Evolutionary conservation across 2,329 filamentous ascomycete genomes (phyloP).

Genomic region (Coniochaeta sp.): DNA sequence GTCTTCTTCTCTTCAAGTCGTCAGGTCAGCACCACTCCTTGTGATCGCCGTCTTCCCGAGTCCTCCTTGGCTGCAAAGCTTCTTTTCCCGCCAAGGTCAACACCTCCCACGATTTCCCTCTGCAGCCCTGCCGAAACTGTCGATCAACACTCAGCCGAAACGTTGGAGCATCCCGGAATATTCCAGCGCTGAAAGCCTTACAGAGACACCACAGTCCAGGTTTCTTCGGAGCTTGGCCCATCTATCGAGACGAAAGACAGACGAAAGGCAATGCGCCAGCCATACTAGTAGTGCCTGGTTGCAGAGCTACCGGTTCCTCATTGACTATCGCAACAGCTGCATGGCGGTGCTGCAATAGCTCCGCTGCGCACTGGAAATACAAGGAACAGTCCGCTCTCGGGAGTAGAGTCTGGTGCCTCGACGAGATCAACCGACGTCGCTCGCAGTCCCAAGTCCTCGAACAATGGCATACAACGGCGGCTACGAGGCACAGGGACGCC

Average conservation of each 20-base stretch:
- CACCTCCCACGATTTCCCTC: background rate
- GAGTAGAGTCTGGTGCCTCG: background rate
- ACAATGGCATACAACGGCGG: slow-evolving; percentile 45
- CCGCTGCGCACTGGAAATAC: background rate
- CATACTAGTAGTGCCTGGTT: slow-evolving; percentile 1
- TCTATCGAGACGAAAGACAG: background rate
- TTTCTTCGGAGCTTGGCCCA: slow-evolving; percentile 1
- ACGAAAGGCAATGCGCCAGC: slow-evolving; percentile 6
- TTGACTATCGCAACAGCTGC: background rate
- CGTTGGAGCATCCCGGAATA: slow-evolving; percentile 7
- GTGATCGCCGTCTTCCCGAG: background rate
- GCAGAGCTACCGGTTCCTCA: background rate
- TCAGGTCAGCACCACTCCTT: background rate
- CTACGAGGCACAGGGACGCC: slow-evolving; percentile 36
- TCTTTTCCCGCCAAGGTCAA: no score
- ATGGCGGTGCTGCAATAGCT: background rate
- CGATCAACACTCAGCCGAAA: slow-evolving; percentile 31
- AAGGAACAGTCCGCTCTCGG: background rate
- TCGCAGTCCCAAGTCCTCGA: background rate
- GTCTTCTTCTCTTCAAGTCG: background rate
- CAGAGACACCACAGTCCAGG: background rate
- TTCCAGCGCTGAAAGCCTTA: background rate
- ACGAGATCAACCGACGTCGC: no score
- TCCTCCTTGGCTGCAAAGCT: background rate
- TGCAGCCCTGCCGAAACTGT: slow-evolving; percentile 24